Evolutionary conservation across 2,329 filamentous ascomycete genomes (phyloP), one percentile per base, ranked within the genome.

Genomic region (Plectosphaerella plurivora): DNA sequence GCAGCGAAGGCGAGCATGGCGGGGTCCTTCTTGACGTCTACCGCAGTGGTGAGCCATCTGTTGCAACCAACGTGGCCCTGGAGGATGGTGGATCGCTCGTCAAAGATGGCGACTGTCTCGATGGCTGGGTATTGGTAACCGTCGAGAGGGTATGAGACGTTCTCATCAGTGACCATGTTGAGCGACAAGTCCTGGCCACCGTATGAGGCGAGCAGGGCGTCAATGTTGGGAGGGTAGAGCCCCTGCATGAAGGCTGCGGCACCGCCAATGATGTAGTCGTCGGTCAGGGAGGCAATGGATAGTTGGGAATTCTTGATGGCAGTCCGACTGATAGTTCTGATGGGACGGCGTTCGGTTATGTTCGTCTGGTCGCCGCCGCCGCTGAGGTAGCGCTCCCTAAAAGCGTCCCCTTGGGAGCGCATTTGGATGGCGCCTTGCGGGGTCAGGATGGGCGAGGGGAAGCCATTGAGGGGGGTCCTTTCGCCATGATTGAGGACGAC

Each of bases 101-200:
- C 77, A 6, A 67, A 58, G 1, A 55, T 66, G 1, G 76, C 71
- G 8, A 84, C 65, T 0, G 80, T 78, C 45, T 77, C 72, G 37
- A 96, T 72, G 1, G 82, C 82, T 16, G 93, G 87, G 58, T 95
- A 83, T 65, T 96, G 91, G 64, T 92, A 96, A 10, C 91, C 91
- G 51, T 81, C 72, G 61, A 96, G 68, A 0, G 91, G 91, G 41
- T 82, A 81, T 24, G 83, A 72, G 6, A 88, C 72, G 3, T 72
- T 67, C 5, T 78, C 81, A 11, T 83, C 83, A 62, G 89, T 84
- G 16, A 35, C 12, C 8, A 53, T 52, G 37, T 56, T 53, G 11
- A 47, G 51, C 12, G 57, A 55, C 9, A 58, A 42, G 20, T 57
- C 59, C 4, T 58, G 55, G 20, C 68, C 67, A 15, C 65, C 67